Evolutionary conservation across 164 flowering plant species (phyloP).

Genomic region (Macadamia integrifolia): DNA sequence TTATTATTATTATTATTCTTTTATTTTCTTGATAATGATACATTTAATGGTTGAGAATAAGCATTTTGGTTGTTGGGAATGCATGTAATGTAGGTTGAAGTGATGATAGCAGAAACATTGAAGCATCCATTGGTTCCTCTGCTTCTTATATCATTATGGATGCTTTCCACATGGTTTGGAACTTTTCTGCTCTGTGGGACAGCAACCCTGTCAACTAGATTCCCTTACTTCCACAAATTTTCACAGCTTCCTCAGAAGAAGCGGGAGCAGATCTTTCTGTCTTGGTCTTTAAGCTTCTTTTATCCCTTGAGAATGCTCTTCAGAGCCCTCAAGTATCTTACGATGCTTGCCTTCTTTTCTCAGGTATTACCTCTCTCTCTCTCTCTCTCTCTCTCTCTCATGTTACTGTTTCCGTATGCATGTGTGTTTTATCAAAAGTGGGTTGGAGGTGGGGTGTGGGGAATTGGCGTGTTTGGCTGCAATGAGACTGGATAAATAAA

Average conservation of each 20-base stretch:
- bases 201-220: neutral
- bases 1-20: neutral
- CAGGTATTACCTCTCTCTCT: neutral
- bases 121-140: neutral
- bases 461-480: too few species aligned
- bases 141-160: neutral
- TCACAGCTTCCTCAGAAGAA: neutral
- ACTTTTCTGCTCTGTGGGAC: neutral
- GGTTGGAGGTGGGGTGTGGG: too few species aligned
- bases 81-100: neutral
- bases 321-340: neutral
- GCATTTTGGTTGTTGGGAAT: too few species aligned
- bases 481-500: too few species aligned
- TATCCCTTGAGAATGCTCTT: neutral
- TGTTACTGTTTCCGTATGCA: too few species aligned
- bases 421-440: too few species aligned
- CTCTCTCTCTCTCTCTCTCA: too few species aligned
- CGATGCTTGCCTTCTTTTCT: neutral
- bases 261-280: neutral
- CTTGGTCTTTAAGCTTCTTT: neutral
- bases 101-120: neutral
- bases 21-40: neutral
- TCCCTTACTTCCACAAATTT: neutral
- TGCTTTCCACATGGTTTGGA: neutral
- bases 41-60: neutral